Percentiles rank a stretch among this genome's conserved stretches.
These are phyloP conservation scores for Malus hybrid DNA, from an alignment of 331 rosid genomes.

Conservation along the genomic window DNA sequence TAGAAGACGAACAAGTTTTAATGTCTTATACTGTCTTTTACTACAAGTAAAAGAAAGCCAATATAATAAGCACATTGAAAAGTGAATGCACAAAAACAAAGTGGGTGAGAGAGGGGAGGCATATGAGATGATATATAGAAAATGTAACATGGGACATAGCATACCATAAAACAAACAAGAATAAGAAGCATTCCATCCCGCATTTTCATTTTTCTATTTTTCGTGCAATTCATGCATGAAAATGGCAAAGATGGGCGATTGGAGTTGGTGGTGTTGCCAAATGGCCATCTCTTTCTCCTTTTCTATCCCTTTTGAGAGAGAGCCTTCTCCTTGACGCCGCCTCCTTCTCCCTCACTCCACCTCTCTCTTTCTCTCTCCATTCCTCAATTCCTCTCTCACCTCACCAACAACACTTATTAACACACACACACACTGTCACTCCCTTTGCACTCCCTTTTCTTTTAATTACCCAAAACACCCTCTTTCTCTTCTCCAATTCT, in stretches of 20 bases:
- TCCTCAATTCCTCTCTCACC: conserved; percentile 3
- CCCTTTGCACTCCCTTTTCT: conserved; percentile 11
- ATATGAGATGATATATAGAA: neutral
- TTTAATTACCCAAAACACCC: conserved; percentile 1
- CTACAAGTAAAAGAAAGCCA: neutral
- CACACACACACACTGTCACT: conserved; percentile 1
- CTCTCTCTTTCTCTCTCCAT: neutral
- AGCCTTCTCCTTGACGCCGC: conserved; percentile 38
- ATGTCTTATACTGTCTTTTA: neutral
- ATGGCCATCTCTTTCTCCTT: neutral
- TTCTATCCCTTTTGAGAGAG: no score
- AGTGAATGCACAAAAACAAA: no score
- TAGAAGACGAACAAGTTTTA: neutral
- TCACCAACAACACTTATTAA: conserved; percentile 4
- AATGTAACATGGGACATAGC: neutral
- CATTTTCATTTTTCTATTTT: neutral
- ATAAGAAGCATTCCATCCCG: neutral
- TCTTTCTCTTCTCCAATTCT: conserved; percentile 12
- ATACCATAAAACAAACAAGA: neutral
- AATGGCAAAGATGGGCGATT: neutral
- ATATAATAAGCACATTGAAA: neutral
- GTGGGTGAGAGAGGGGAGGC: neutral
- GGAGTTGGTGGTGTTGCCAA: neutral
- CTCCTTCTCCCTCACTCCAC: conserved; percentile 8
- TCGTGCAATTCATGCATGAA: conserved; percentile 21